These are phyloP conservation scores for Paramecium bursaria DNA, from an alignment of 73 alveolate genomes.

Conservation along the genomic window DNA sequence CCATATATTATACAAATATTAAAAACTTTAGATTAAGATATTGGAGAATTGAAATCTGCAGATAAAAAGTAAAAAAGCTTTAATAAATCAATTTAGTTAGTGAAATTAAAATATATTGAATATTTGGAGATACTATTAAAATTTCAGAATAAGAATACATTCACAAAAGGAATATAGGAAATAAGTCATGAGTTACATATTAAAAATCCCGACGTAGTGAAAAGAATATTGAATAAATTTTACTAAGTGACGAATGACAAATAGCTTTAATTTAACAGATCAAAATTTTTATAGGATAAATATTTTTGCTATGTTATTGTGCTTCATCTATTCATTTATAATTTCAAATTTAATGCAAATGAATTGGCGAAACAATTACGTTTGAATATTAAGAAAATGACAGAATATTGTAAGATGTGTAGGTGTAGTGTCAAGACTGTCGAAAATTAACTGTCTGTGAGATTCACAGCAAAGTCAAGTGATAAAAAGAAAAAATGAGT, in stretches of 20 bases:
- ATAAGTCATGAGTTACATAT: conserved; percentile 19
- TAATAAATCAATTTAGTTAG: conserved; percentile 5
- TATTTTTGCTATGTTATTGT: conserved; percentile 26
- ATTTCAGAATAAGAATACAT: neutral
- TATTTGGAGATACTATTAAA: conserved; percentile 8
- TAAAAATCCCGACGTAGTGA: conserved; percentile 13
- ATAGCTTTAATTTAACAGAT: conserved; percentile 15
- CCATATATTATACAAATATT: conserved; percentile 13
- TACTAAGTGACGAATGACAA: conserved; percentile 45
- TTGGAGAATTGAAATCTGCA: too few relatives aligned
- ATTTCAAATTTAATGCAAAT: too few relatives aligned
- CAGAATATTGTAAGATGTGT: too few relatives aligned
- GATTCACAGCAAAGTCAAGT: too few relatives aligned
- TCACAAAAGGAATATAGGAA: neutral
- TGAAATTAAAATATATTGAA: conserved; percentile 27
- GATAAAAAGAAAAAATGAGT: too few relatives aligned
- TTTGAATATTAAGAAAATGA: too few relatives aligned
- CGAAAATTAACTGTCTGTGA: too few relatives aligned
- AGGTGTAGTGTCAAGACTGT: too few relatives aligned
- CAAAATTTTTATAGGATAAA: conserved; percentile 46
- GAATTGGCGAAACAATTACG: too few relatives aligned
- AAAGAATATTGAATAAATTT: conserved; percentile 15
- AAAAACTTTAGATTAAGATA: neutral
- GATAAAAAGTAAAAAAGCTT: too few relatives aligned
- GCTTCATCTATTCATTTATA: conserved; percentile 47